Evolutionary conservation across 2,329 filamentous ascomycete species (phyloP).

Genomic region (Dactylellina leptospora): DNA sequence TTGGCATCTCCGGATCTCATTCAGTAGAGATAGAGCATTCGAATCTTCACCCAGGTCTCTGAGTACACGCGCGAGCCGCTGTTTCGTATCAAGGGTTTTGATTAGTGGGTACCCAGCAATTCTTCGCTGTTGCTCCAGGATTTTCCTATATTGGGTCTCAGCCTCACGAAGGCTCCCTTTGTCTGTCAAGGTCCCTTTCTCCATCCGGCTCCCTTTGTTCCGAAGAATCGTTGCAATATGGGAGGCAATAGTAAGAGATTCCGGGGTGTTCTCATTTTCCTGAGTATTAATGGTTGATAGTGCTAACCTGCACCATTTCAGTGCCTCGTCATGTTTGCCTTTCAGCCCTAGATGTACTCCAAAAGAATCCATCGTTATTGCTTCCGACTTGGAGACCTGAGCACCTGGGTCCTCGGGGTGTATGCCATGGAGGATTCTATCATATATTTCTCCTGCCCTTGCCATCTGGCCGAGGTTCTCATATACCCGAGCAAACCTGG

Average conservation of each 20-base stretch:
- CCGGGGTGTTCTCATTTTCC: neutral
- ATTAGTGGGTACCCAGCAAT: neutral
- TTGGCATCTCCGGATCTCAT: neutral
- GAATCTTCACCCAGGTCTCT: neutral
- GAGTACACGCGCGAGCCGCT: slow-evolving; percentile 12
- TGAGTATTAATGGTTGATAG: neutral
- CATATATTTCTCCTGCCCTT: slow-evolving; percentile 8
- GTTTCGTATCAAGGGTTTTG: neutral
- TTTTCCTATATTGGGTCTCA: slow-evolving; percentile 4
- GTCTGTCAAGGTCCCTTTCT: no score
- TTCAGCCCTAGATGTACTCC: slow-evolving; percentile 19
- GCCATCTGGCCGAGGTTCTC: slow-evolving; percentile 1
- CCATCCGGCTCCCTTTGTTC: no score
- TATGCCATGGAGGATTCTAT: slow-evolving; percentile 1
- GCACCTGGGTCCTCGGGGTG: no score
- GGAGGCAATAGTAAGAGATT: slow-evolving; percentile 10
- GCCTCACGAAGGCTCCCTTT: slow-evolving; percentile 1
- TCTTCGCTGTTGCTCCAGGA: slow-evolving; percentile 1
- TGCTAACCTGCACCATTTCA: slow-evolving; percentile 9
- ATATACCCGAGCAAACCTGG: slow-evolving; percentile 16
- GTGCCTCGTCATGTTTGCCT: slow-evolving; percentile 13
- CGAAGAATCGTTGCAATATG: slow-evolving; percentile 14
- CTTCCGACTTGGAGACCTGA: neutral
- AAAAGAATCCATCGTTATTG: slow-evolving; percentile 25
- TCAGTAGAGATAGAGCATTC: slow-evolving; percentile 5